Evolutionary conservation across 345 rosid genomes (phyloP).

Genomic region (Sonneratia alba): DNA sequence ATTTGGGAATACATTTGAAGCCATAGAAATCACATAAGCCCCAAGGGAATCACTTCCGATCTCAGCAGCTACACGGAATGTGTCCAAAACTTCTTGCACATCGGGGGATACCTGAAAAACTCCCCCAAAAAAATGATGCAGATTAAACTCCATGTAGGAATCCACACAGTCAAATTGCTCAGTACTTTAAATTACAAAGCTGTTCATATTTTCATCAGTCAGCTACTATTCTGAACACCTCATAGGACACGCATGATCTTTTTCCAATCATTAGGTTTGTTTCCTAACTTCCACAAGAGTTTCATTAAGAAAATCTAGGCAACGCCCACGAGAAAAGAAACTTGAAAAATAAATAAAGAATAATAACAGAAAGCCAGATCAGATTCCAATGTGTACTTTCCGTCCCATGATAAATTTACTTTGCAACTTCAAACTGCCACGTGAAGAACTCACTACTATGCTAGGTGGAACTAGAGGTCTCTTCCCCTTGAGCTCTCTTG

Average conservation of each 20-base stretch:
- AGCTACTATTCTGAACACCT: background rate
- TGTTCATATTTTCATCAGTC: background rate
- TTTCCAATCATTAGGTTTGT: background rate
- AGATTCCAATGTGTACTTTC: background rate
- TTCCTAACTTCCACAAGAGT: background rate
- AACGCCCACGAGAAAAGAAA: background rate
- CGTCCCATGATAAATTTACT: background rate
- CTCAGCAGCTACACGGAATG: slow-evolving; percentile 91
- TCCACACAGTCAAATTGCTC: background rate
- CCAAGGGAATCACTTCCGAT: slow-evolving; percentile 91
- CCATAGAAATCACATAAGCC: slow-evolving; percentile 98
- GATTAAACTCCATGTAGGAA: background rate
- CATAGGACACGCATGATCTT: background rate
- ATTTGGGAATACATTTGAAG: slow-evolving; percentile 58
- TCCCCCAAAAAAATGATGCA: background rate
- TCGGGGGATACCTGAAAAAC: slow-evolving; percentile 63
- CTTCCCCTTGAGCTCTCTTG: slow-evolving; percentile 84
- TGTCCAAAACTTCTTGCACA: slow-evolving; percentile 76
- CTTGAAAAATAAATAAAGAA: background rate
- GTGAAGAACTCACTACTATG: slow-evolving; percentile 50
- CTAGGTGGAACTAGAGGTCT: slow-evolving; percentile 78
- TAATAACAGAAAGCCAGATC: background rate
- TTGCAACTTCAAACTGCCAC: background rate
- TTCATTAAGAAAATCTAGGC: background rate
- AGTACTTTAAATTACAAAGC: background rate